Conservation (phyloP, 2,329 filamentous ascomycete genomes). For the Emergomyces africanus region DNA sequence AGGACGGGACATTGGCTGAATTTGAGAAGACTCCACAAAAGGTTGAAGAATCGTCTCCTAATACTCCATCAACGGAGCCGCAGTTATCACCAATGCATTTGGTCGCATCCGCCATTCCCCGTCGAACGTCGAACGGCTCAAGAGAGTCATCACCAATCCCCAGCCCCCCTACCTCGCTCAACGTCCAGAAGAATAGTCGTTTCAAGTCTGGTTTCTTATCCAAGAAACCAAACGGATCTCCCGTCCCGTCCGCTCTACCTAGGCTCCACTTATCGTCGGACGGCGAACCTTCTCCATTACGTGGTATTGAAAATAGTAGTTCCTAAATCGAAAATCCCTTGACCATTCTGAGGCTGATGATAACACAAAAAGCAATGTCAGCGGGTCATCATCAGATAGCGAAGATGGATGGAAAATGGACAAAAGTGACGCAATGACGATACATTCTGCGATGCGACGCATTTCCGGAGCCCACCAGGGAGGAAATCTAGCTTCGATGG, state of each 20-base stretch:
- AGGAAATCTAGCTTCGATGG: slow-evolving; percentile 25
- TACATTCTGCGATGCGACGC: slow-evolving; percentile 44
- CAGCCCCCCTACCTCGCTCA: slow-evolving; percentile 45
- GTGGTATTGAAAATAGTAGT: slow-evolving; percentile 39
- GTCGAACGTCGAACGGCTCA: slow-evolving; percentile 22
- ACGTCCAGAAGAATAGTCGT: slow-evolving; percentile 53
- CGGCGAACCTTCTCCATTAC: slow-evolving; percentile 42
- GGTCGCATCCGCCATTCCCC: slow-evolving; percentile 41
- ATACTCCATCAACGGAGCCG: slow-evolving; percentile 41
- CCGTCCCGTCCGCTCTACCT: slow-evolving; percentile 45
- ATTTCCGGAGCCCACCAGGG: slow-evolving; percentile 32
- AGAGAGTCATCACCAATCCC: slow-evolving; percentile 45
- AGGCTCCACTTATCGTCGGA: slow-evolving; percentile 46
- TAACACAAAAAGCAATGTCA: slow-evolving; percentile 21
- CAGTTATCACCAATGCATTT: slow-evolving; percentile 31
- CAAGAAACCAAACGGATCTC: slow-evolving; percentile 53
- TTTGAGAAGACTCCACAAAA: slow-evolving; percentile 84
- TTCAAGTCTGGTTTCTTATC: slow-evolving; percentile 85
- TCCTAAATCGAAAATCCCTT: slow-evolving; percentile 35
- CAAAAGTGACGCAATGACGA: slow-evolving; percentile 40
- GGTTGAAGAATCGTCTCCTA: slow-evolving; percentile 41
- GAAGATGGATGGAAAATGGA: slow-evolving; percentile 36
- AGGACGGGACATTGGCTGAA: slow-evolving; percentile 74
- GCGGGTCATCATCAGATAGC: slow-evolving; percentile 13
- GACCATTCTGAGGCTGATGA: slow-evolving; percentile 16